These are phyloP conservation scores for Lasiodiplodia theobromae DNA, from an alignment of 2,329 filamentous ascomycete species.

Conservation along the genomic window DNA sequence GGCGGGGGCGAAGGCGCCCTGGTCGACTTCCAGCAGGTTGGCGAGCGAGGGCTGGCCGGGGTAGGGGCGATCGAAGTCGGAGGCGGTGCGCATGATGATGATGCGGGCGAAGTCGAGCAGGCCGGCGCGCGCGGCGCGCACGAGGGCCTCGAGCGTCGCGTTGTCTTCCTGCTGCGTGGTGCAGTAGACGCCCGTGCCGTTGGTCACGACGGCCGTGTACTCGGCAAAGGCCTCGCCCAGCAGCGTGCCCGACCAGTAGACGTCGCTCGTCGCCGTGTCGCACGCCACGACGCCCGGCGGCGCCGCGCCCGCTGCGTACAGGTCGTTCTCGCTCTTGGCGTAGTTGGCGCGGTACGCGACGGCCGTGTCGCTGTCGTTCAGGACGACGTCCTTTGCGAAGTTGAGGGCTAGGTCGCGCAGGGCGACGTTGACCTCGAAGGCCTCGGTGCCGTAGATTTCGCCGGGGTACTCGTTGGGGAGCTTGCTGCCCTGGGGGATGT, in stretches of 20 bases:
- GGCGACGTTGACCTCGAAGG: constrained; percentile 51
- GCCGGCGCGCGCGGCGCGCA: constrained; percentile 38
- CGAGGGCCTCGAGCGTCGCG: constrained; percentile 43
- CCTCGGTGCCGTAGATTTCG: constrained; percentile 51
- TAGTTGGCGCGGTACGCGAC: constrained; percentile 49
- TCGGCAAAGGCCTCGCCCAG: constrained; percentile 40
- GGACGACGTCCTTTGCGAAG: constrained; percentile 44
- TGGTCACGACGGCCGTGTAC: constrained; percentile 43
- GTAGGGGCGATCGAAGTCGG: constrained; percentile 75
- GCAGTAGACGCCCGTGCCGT: constrained; percentile 47
- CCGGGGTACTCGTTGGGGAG: constrained; percentile 55
- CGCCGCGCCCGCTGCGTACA: constrained; percentile 37
- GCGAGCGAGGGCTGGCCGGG: constrained; percentile 61
- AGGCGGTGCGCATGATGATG: constrained; percentile 55
- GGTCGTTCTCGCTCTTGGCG: constrained; percentile 30
- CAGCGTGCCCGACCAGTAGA: constrained; percentile 40
- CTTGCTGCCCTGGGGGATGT: constrained; percentile 68
- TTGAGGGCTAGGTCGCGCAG: constrained; percentile 44
- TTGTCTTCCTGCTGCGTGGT: constrained; percentile 47
- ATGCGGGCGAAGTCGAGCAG: constrained; percentile 45
- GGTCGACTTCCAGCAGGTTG: constrained; percentile 66
- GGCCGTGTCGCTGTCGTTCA: constrained; percentile 48
- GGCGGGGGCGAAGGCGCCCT: constrained; percentile 69
- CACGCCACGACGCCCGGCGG: constrained; percentile 41
- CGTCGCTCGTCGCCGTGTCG: constrained; percentile 42